Percentiles rank a stretch among this genome's conserved stretches.
These are phyloP conservation scores for Dictyostelium citrinum DNA, from an alignment of 78 protist species.

Conservation along the genomic window DNA sequence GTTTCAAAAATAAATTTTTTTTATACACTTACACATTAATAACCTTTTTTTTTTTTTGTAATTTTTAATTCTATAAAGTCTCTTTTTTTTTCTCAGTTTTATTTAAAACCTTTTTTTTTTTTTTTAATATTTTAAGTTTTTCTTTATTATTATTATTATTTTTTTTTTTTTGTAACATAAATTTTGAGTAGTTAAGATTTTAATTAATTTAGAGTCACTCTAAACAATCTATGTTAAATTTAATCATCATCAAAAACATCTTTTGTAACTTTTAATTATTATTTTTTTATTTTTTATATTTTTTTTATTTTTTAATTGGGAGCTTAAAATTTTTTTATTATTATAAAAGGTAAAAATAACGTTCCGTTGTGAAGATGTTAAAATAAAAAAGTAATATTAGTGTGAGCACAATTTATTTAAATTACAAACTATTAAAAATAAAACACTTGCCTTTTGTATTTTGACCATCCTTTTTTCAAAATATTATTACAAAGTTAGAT, in stretches of 20 bases:
- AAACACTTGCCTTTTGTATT: constrained; percentile 47
- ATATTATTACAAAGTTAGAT: no score
- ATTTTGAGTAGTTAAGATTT: background rate
- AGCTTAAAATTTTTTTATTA: background rate
- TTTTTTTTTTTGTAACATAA: no score
- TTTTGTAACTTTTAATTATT: background rate
- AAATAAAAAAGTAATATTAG: background rate
- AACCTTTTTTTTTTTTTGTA: background rate
- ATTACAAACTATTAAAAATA: constrained; percentile 6
- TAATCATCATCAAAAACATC: background rate
- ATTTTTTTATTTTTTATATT: background rate
- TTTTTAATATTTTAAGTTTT: background rate
- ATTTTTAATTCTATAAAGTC: background rate
- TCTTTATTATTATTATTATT: no score
- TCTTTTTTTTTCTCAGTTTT: background rate
- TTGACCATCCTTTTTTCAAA: constrained; percentile 14
- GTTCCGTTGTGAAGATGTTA: background rate
- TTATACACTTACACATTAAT: no score
- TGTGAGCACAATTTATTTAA: constrained; percentile 25
- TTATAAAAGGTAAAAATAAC: background rate
- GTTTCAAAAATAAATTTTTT: background rate
- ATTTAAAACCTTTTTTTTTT: background rate
- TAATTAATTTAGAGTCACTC: background rate
- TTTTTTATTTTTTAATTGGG: background rate
- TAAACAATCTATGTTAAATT: no score